These are phyloP conservation scores for Stereum hirsutum DNA, from an alignment of 1,284 basidiomycete genomes.

Conservation along the genomic window DNA sequence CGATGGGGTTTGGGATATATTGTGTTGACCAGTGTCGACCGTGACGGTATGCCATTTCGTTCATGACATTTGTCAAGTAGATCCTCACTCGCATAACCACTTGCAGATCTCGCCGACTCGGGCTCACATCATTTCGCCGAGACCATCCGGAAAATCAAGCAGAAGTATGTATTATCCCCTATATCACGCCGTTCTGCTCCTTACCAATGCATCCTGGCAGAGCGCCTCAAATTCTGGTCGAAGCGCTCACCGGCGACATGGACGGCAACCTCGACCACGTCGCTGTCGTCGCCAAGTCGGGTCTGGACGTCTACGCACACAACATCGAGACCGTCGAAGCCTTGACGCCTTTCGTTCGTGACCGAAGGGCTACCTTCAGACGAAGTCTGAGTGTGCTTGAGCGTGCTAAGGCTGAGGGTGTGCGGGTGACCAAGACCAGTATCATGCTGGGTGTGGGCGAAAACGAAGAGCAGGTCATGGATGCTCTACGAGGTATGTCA, in stretches of 20 bases:
- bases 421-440: conserved; percentile 93
- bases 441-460: conserved; percentile 99
- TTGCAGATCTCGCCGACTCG: conserved; percentile 81
- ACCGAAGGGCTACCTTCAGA: conserved; percentile 88
- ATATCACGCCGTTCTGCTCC: background rate
- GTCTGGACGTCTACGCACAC: conserved; percentile 97
- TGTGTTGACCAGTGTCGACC: conserved; percentile 93
- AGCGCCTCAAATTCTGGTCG: conserved; percentile 92
- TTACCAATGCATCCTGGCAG: conserved; percentile 27
- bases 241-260: conserved; percentile 96
- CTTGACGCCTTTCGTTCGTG: conserved; percentile 91
- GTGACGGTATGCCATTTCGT: conserved; percentile 88
- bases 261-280: conserved; percentile 71
- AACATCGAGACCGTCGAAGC: conserved; percentile 95
- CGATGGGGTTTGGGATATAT: conserved; percentile 99
- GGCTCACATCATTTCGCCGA: conserved; percentile 92
- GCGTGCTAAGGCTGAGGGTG: conserved; percentile 76
- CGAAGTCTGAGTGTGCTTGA: conserved; percentile 83
- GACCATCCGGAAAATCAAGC: conserved; percentile 93
- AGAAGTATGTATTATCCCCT: conserved; percentile 52
- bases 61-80: background rate
- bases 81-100: background rate
- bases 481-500: conserved; percentile 70
- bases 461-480: conserved; percentile 74
- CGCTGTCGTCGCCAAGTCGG: conserved; percentile 81